Percentiles rank a stretch among this genome's conserved stretches.
phyloP scores from a whole-genome alignment of 129 eudicot genomes.

The Calendula officinalis region DNA sequence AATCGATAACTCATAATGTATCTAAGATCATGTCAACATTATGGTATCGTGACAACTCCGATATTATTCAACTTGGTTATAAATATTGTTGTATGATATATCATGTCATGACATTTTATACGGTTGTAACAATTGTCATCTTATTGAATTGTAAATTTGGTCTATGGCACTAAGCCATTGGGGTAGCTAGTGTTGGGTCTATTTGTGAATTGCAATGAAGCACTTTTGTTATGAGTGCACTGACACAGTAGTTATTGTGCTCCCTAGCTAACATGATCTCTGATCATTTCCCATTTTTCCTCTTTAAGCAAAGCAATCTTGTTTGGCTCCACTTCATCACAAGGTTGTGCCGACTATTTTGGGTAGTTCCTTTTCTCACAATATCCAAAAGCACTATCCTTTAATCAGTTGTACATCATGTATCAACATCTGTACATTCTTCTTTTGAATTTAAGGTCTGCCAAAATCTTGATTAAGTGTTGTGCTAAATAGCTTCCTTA shows the following conservation, averaged over 20 bases:
- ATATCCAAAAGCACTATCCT: conserved; percentile 4
- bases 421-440: conserved; percentile 6
- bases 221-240: conserved; percentile 25
- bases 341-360: conserved; percentile 19
- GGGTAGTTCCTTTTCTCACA: background rate
- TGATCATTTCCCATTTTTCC: conserved; percentile 20
- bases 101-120: too few species aligned
- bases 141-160: background rate
- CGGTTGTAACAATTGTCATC: background rate
- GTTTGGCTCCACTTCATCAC: conserved; percentile 25
- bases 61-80: background rate
- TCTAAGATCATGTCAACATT: background rate
- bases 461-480: background rate
- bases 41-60: background rate
- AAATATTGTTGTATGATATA: background rate
- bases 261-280: conserved; percentile 27
- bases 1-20: background rate
- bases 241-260: conserved; percentile 22
- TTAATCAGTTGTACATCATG: conserved; percentile 8
- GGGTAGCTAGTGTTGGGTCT: background rate
- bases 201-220: background rate
- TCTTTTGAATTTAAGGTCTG: background rate
- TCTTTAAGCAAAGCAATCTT: conserved; percentile 21
- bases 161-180: background rate
- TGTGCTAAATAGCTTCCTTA: background rate